These are phyloP conservation scores for Neoascochyta sp. DNA, from an alignment of 2,329 filamentous ascomycete genomes.

Conservation along the genomic window DNA sequence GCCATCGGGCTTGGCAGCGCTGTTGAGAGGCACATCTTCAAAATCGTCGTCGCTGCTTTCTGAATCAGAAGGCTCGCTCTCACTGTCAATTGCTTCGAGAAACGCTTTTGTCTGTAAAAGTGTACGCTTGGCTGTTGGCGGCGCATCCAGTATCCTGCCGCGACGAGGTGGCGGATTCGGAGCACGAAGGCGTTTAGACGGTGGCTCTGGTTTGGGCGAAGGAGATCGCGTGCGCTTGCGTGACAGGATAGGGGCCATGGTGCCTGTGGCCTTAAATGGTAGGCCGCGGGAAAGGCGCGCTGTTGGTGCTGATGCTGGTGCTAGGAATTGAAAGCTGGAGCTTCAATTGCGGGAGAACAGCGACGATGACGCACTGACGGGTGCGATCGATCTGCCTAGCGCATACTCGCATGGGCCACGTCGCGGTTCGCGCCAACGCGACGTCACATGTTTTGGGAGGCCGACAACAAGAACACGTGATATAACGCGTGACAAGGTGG, in stretches of 20 bases:
- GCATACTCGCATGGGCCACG: slow-evolving; percentile 11
- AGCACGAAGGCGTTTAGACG: slow-evolving; percentile 22
- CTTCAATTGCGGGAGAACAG: slow-evolving; percentile 14
- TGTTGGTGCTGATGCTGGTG: background rate
- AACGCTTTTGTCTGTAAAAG: slow-evolving; percentile 36
- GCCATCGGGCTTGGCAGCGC: slow-evolving; percentile 36
- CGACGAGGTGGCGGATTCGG: slow-evolving; percentile 14
- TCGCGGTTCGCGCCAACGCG: slow-evolving; percentile 16
- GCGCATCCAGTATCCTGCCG: slow-evolving; percentile 42
- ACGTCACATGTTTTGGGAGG: slow-evolving; percentile 9
- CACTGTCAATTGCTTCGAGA: slow-evolving; percentile 41
- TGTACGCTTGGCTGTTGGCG: slow-evolving; percentile 31
- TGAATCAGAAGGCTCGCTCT: slow-evolving; percentile 40
- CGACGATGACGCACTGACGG: slow-evolving; percentile 28
- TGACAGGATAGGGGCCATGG: slow-evolving; percentile 65
- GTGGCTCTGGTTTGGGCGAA: slow-evolving; percentile 44
- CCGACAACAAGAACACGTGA: no score
- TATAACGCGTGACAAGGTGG: no score
- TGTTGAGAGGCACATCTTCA: slow-evolving; percentile 43
- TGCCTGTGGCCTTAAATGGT: no score
- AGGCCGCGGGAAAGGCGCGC: no score
- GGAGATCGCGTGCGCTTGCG: slow-evolving; percentile 60
- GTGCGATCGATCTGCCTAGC: slow-evolving; percentile 14
- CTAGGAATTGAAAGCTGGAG: no score
- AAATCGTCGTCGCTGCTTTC: slow-evolving; percentile 48